Percentiles rank a stretch among this genome's conserved stretches.
Conservation (phyloP, 352 stramenopile species). For the Plasmopara viticola region DNA sequence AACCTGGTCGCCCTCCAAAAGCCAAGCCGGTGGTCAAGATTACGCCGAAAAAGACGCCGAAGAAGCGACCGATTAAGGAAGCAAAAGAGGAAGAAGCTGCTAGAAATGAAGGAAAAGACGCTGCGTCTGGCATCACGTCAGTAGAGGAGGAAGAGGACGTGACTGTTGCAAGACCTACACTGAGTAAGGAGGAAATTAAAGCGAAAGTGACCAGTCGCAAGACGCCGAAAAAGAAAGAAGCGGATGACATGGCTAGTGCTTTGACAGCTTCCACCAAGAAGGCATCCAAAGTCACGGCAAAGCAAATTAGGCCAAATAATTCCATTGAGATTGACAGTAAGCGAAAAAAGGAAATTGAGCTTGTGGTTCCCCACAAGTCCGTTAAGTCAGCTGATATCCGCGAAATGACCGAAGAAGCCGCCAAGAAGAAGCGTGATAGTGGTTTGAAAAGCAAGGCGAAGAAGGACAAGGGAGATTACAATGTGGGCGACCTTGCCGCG, state of each 20-base stretch:
- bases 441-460: slow-evolving; percentile 37
- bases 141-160: slow-evolving; percentile 34
- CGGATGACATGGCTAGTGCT: slow-evolving; percentile 19
- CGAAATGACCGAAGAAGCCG: slow-evolving; percentile 62
- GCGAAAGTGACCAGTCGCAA: slow-evolving; percentile 67
- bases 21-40: slow-evolving; percentile 19
- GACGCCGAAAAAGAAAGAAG: slow-evolving; percentile 56
- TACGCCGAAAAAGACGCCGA: slow-evolving; percentile 12
- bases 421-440: slow-evolving; percentile 41
- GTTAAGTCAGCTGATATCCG: slow-evolving; percentile 73
- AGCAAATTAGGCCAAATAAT: slow-evolving; percentile 26
- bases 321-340: slow-evolving; percentile 57
- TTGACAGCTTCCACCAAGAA: slow-evolving; percentile 31
- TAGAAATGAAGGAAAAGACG: slow-evolving; percentile 15
- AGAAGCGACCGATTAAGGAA: slow-evolving; percentile 18
- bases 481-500: slow-evolving; percentile 44
- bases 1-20: slow-evolving; percentile 38
- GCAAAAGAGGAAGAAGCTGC: slow-evolving; percentile 7
- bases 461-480: slow-evolving; percentile 62
- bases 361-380: slow-evolving; percentile 67
- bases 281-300: slow-evolving; percentile 21
- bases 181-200: slow-evolving; percentile 78
- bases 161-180: slow-evolving; percentile 9
- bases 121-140: slow-evolving; percentile 13
- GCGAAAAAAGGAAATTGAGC: slow-evolving; percentile 75